Base-by-base conservation (phyloP, 108 stramenopile genomes). In the Skeletonema menzelii region DNA sequence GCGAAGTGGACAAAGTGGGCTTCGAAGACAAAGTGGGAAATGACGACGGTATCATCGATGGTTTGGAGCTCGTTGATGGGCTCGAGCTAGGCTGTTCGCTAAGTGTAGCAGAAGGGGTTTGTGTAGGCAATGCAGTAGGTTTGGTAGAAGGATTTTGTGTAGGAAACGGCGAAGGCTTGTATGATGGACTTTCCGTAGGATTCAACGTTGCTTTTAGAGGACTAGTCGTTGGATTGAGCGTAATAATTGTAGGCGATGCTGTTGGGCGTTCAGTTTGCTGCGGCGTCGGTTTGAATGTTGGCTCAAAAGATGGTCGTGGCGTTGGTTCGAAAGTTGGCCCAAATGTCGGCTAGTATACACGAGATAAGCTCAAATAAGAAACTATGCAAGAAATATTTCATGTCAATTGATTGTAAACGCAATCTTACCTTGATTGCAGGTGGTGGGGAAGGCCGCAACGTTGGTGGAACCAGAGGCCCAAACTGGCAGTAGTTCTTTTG, bases 121-220 rank as follows among this genome's bases (percentile, higher is more conserved):
- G 19, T 53, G 49, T 53, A 53, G 49, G 49, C 22, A 22, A 24
- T 22, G 8, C 0, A 5, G 49, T 8, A 4, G 49, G 49, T 53
- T 32, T 60, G 59, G 49, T 22, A 22, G 22, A 53, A 8, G 49
- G 49, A 7, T 2, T 53, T 10, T 53, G 19, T 53, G 49, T 53
- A 53, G 49, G 49, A 53, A 22, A 24, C 8, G 8, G 0, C 6
- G 49, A 22, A 4, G 49, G 49, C 24, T 32, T 60, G 59, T 8
- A 19, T 60, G 59, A 42, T 42, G 57, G 57, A 22, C 13, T 30
- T 58, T 58, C 1, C 31, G 59, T 60, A 31, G 59, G 59, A 19
- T 31, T 34, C 19, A 35, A 20, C 0, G 59, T 58, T 30, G 57
- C 20, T 30, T 30, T 58, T 27, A 30, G 20, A 5, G 59, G 59